Conservation (phyloP, 2,329 filamentous ascomycete genomes). For the Penicillium sclerotigenum region DNA sequence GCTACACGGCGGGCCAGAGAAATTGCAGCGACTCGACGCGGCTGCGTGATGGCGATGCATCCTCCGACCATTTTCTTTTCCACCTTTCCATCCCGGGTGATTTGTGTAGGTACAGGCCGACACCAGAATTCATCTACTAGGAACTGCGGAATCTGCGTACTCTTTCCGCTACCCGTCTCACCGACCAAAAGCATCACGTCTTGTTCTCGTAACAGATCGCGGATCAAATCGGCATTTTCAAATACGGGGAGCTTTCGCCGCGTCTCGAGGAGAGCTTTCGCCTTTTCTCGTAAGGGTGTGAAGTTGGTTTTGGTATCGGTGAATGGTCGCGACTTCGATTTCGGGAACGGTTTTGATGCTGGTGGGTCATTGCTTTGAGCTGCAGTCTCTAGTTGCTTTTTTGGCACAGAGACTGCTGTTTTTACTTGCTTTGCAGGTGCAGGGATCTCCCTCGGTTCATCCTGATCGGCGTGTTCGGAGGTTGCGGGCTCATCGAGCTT, state of each 20-base stretch:
- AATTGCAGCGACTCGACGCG: constrained; percentile 87
- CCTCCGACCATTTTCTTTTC: constrained; percentile 60
- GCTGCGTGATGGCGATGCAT: constrained; percentile 90
- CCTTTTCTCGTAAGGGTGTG: constrained; percentile 42
- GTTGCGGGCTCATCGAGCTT: constrained; percentile 29
- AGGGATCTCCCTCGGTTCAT: constrained; percentile 4
- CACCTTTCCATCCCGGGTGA: constrained; percentile 34
- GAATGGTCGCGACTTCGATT: constrained; percentile 16
- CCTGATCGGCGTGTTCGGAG: constrained; percentile 6
- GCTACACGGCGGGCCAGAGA: constrained; percentile 85
- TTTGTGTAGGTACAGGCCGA: constrained; percentile 54
- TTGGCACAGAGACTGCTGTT: neutral
- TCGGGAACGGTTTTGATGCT: constrained; percentile 10
- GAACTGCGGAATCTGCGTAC: constrained; percentile 93
- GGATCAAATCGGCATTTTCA: constrained; percentile 68
- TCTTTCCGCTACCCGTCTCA: constrained; percentile 95
- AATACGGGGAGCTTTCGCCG: constrained; percentile 78
- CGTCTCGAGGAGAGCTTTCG: constrained; percentile 47
- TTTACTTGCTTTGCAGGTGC: neutral
- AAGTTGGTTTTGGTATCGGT: constrained; percentile 27
- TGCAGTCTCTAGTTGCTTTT: neutral
- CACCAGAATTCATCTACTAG: constrained; percentile 79
- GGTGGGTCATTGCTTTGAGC: neutral
- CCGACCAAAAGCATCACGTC: constrained; percentile 82
- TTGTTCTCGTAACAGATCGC: constrained; percentile 58